Evolutionary conservation across 306 rosid species (phyloP).

Genomic region (Malus asiatica): DNA sequence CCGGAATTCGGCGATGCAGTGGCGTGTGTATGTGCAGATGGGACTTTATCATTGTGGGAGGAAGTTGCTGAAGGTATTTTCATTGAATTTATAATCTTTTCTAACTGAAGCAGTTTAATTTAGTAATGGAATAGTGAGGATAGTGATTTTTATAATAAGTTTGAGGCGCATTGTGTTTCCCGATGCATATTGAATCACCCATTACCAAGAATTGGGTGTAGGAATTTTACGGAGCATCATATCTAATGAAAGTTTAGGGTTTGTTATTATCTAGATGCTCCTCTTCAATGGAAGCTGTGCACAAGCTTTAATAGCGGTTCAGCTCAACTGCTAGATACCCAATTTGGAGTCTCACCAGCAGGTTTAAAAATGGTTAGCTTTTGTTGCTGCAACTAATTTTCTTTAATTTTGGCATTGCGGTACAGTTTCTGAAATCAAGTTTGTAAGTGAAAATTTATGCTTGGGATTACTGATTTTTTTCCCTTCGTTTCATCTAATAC

Average conservation of each 20-base stretch:
- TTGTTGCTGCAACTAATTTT: background rate
- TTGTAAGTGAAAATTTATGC: background rate
- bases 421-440: background rate
- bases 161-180: background rate
- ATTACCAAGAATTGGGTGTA: background rate
- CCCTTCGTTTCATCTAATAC: constrained; percentile 11
- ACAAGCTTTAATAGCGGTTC: constrained; percentile 52
- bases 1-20: constrained; percentile 82
- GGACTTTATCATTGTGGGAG: constrained; percentile 63
- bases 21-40: constrained; percentile 63
- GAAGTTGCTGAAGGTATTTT: constrained; percentile 69
- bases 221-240: background rate
- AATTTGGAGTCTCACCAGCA: constrained; percentile 56
- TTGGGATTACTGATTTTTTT: background rate
- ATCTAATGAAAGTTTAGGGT: background rate
- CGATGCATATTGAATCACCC: background rate
- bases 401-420: background rate
- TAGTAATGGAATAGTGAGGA: background rate
- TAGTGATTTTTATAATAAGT: background rate
- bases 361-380: constrained; percentile 74
- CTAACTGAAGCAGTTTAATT: background rate
- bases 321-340: constrained; percentile 62
- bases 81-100: background rate
- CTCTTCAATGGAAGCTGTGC: constrained; percentile 74
- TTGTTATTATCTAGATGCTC: constrained; percentile 43